phyloP scores from a whole-genome alignment of 208 protist genomes.

The Strigomonas culicis region DNA sequence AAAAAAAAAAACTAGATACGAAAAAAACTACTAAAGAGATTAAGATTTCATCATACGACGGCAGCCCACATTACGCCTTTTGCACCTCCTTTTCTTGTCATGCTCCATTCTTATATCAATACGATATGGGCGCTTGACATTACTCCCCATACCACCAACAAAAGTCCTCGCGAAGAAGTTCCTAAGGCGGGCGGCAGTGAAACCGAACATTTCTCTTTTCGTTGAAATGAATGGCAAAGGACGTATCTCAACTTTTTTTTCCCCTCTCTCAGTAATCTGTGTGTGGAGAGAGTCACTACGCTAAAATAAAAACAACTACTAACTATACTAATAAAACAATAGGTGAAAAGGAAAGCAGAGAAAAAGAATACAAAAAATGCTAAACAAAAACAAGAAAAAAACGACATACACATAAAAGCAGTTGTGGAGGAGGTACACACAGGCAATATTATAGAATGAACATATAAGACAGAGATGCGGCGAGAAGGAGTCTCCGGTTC shows the following conservation, averaged over 20 bases:
- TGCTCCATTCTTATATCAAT: slow-evolving; percentile 85
- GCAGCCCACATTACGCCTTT: slow-evolving; percentile 58
- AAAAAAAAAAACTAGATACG: background rate
- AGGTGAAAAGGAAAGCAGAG: background rate
- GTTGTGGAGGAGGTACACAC: background rate
- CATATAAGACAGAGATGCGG: background rate
- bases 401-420: background rate
- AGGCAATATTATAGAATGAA: background rate
- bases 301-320: too few relatives aligned
- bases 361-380: background rate
- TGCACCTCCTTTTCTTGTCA: slow-evolving; percentile 74
- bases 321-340: too few relatives aligned
- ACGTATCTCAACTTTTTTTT: too few relatives aligned
- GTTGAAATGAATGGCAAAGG: too few relatives aligned
- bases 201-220: slow-evolving; percentile 32
- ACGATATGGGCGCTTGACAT: slow-evolving; percentile 80
- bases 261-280: too few relatives aligned
- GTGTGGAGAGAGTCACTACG: too few relatives aligned
- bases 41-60: slow-evolving; percentile 89
- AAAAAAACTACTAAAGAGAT: slow-evolving; percentile 6
- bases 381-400: too few relatives aligned
- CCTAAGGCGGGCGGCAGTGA: slow-evolving; percentile 25
- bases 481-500: too few relatives aligned
- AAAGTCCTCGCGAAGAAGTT: slow-evolving; percentile 75
- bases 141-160: slow-evolving; percentile 69